Evolutionary conservation across 129 eudicot species (phyloP), one percentile per base, ranked within the genome.

Genomic region (sunflower (Helianthus annuus)): DNA sequence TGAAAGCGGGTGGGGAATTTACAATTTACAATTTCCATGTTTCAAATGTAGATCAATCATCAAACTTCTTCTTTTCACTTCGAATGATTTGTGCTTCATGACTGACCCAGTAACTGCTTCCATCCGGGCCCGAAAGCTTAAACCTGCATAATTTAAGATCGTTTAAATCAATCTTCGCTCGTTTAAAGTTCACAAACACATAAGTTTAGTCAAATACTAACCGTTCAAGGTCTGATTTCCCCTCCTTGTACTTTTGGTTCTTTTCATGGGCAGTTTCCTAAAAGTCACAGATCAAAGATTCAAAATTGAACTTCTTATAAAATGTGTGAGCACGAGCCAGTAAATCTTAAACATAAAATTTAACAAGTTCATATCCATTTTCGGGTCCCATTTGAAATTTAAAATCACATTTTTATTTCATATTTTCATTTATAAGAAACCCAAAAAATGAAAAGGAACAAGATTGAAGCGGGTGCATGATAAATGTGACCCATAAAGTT

Each of bases 221-320:
- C 97, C 98, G 79, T 62, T 93, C 96, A 11, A 94, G 89, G 14
- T 90, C 97, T 7, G 97, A 88, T 87, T 94, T 94, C 34, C 97
- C 98, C 82, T 94, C 97, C 81, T 88, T 94, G 93, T 94, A 94
- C 82, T 90, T 94, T 72, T 94, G 97, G 73, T 79, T 79, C 89
- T 82, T 90, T 66, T 90, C 96, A 71, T 81, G 89, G 54, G 98
- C 97, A 62, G 81, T 84, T 78, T 90, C 96, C 96, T 90, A 87
- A 80, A 79, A n/a, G 39, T 73, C 52, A 48, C 14, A 29, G 4
- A 72, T 61, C 45, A 48, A n/a, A n/a, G n/a, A n/a, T n/a, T n/a
- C n/a, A n/a, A 60, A 22, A 1, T 9, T 54, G 14, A 70, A 70
- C 12, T 34, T 52, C 6, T 52, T 69, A 69, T 36, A 34, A 39